phyloP scores from a whole-genome alignment of 2,329 filamentous ascomycete genomes.

The Aureobasidium namibiae region DNA sequence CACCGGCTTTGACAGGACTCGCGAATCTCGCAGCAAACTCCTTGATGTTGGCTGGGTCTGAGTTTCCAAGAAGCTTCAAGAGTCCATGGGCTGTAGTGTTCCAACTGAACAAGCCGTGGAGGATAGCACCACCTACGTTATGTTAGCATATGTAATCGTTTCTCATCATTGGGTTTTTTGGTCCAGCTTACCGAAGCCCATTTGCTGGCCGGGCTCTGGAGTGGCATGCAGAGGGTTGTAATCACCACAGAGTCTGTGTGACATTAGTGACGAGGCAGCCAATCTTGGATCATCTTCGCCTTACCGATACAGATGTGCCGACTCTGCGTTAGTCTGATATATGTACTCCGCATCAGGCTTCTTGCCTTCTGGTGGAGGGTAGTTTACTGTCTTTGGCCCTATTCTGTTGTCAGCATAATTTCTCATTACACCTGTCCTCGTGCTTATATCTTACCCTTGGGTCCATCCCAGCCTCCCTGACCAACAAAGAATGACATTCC shows the following conservation, averaged over 20 bases:
- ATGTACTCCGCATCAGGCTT: constrained; percentile 62
- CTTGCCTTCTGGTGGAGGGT: constrained; percentile 64
- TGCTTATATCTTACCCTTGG: constrained; percentile 56
- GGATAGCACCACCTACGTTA: constrained; percentile 59
- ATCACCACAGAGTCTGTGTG: constrained; percentile 63
- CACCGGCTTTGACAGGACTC: constrained; percentile 72
- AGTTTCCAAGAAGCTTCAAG: constrained; percentile 63
- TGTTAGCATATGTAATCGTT: not conserved
- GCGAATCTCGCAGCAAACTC: constrained; percentile 88
- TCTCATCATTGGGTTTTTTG: no score
- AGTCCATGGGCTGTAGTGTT: constrained; percentile 70
- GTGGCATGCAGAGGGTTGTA: constrained; percentile 90
- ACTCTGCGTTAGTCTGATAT: constrained; percentile 63
- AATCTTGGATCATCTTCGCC: constrained; percentile 19
- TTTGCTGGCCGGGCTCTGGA: constrained; percentile 74
- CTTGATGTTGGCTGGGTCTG: constrained; percentile 71
- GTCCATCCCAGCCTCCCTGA: constrained; percentile 78
- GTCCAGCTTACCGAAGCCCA: constrained; percentile 64
- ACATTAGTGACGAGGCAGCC: not conserved
- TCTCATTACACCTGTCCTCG: not conserved
- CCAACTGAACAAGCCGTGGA: constrained; percentile 84
- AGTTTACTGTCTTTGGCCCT: constrained; percentile 65
- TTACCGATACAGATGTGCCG: constrained; percentile 62
- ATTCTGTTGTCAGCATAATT: not conserved
- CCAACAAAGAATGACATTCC: constrained; percentile 72